Evolutionary conservation across 257 asterid genomes (phyloP).

Genomic region (Avicennia marina): DNA sequence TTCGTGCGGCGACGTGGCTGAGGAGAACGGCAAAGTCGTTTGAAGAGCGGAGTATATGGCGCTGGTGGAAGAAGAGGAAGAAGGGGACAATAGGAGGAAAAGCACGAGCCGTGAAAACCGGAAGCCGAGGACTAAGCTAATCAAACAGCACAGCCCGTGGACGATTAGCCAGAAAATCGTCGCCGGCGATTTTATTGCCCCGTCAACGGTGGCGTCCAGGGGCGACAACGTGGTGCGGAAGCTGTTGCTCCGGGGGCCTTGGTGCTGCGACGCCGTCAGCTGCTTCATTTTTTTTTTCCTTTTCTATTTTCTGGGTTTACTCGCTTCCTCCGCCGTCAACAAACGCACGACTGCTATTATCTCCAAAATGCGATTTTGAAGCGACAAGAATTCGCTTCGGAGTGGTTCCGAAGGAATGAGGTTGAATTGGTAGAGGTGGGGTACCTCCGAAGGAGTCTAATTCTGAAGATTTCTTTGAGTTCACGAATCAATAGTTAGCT

Average conservation of each 20-base stretch:
- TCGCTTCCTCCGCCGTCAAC: constrained; percentile 10
- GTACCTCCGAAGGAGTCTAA: constrained; percentile 22
- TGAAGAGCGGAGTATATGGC: too few relatives aligned
- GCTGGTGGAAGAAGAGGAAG: too few relatives aligned
- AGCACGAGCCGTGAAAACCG: constrained; percentile 85
- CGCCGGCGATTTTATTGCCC: constrained; percentile 70
- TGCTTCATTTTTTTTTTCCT: constrained; percentile 46
- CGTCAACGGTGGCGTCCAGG: constrained; percentile 60
- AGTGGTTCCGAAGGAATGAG: constrained; percentile 39
- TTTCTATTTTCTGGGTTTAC: too few relatives aligned
- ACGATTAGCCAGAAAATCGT: constrained; percentile 69
- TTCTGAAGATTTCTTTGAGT: constrained; percentile 46
- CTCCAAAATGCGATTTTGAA: too few relatives aligned
- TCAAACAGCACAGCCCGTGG: constrained; percentile 78
- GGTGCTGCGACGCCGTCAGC: constrained; percentile 80
- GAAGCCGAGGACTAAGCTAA: constrained; percentile 85
- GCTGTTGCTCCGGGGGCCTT: constrained; percentile 73
- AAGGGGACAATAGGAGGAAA: too few relatives aligned
- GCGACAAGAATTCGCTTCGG: too few relatives aligned
- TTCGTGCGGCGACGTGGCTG: constrained; percentile 28
- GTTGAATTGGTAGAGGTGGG: constrained; percentile 14
- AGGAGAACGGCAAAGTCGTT: too few relatives aligned
- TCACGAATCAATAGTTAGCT: constrained; percentile 51
- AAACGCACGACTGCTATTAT: constrained; percentile 15
- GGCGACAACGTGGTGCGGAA: constrained; percentile 57